Evolutionary conservation across 1,139 yeast species (phyloP), one percentile per base, ranked within the genome.

Genomic region (Geotrichum australiense): DNA sequence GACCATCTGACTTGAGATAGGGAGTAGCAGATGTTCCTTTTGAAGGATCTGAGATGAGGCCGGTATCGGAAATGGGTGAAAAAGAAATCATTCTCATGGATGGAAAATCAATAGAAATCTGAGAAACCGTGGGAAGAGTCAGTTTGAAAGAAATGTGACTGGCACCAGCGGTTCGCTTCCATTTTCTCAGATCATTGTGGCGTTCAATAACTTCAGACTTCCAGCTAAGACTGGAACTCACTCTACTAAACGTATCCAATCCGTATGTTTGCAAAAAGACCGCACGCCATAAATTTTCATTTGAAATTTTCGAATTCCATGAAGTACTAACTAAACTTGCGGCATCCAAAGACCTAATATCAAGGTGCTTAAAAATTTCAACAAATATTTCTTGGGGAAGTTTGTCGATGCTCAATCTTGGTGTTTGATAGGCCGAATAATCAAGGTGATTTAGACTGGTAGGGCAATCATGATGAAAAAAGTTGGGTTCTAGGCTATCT

Each of bases 371-470:
- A 46, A 61, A 59, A 33, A 61, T 49, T 29, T 50, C 49, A 22
- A 53, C 51, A 47, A 62, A 62, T 53, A 72, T 68, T 65, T 61
- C 64, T n/a, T 52, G 52, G 0, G 67, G 65, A 19, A 63, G 54
- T 16, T 20, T 10, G 29, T 35, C 38, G 23, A 30, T 21, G 6
- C 18, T 22, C 29, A 37, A 18, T 14, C 33, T 26, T 21, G 42
- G 37, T 12, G 7, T 29, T 31, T 35, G 39, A 24, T 28, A 38
- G 26, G 22, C 31, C 31, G 39, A 20, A 18, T 26, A 35, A 25
- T 42, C 46, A 26, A 38, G 30, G 24, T 34, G 26, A n/a, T 20
- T 21, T n/a, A 6, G 3, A 15, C 19, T 22, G 11, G 24, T 20
- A 18, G 36, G n/a, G n/a, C n/a, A 39, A 32, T 35, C 48, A 46